Evolutionary conservation across 257 asterid species (phyloP), one percentile per base, ranked within the genome.

Genomic region (Anisodus acutangulus): DNA sequence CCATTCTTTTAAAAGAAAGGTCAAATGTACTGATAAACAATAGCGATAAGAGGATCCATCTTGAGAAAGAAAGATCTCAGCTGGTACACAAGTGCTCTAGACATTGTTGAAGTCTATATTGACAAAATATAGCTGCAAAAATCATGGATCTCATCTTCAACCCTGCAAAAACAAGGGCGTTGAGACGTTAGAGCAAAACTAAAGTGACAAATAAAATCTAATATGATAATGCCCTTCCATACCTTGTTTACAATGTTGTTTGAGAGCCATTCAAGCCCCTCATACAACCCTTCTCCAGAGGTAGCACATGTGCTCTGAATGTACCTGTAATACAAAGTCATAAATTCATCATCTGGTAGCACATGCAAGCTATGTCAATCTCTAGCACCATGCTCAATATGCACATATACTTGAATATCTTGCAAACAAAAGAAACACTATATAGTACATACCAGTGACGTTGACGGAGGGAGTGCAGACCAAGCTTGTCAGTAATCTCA

Each of bases 271-370:
- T 92, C 95, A 59, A 92, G 90, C 63, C 95, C 95, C 88, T 92
- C 95, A 67, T 90, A 92, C 59, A 92, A 86, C 79, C 95, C 95
- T 87, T 92, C 95, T 9, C 95, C 95, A 47, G 95, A 92, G 47
- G 95, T 91, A 58, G 95, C 95, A 86, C 95, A 91, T 47, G 95
- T 92, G 89, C 95, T 92, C 93, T 92, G 95, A 84, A 92, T 90
- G 86, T 92, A 90, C 95, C 95, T 91, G 87, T 58, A 63, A n/a
- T 26, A 78, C 9, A 62, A 31, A 70, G 49, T 37, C 69, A 26
- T 54, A 22, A 57, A 67, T 57, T 68, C 81, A 68, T 57, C 10
- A 82, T 41, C 9, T 58, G 79, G 64, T 41, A 43, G 17, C 55
- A 15, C 43, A 19, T 47, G 11, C 17, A 22, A 6, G 9, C 60